These are phyloP conservation scores for Penicillium waksmanii DNA, from an alignment of 495 filamentous ascomycete species.

Conservation along the genomic window DNA sequence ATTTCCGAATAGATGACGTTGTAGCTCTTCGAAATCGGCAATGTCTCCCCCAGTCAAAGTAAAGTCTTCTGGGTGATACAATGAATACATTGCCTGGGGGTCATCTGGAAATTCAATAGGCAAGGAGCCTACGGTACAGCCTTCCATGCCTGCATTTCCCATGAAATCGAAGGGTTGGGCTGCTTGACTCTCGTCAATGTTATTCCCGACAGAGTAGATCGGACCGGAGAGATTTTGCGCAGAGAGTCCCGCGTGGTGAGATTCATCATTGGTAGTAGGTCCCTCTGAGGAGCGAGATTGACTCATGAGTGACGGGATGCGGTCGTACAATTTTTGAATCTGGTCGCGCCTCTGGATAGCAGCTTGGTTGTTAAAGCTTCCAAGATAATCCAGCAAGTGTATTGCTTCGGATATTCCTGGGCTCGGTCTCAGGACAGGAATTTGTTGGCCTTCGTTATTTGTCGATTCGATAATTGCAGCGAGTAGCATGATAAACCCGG, in stretches of 20 bases:
- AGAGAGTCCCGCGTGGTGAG: neutral
- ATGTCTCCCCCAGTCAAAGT: constrained; percentile 10
- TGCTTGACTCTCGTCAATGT: neutral
- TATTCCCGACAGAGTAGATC: neutral
- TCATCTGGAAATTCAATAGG: constrained; percentile 11
- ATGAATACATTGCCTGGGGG: constrained; percentile 5
- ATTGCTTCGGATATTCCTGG: constrained; percentile 9
- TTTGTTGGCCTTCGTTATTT: neutral
- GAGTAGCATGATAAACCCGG: constrained; percentile 12
- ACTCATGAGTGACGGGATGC: constrained; percentile 5
- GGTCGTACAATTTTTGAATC: constrained; percentile 2
- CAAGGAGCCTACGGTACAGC: neutral
- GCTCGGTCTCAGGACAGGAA: neutral
- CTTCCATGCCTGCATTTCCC: neutral
- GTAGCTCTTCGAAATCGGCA: constrained; percentile 10
- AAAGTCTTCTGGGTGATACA: constrained; percentile 10
- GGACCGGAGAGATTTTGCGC: neutral
- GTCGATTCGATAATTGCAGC: constrained; percentile 10
- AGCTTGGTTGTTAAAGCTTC: constrained; percentile 6
- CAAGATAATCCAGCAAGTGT: constrained; percentile 5
- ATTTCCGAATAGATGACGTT: constrained; percentile 7
- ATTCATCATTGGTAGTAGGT: neutral
- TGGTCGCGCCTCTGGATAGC: constrained; percentile 8
- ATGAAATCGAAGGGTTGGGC: neutral
- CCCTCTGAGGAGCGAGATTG: neutral